These are phyloP conservation scores for Psophocarpus tetragonolobus DNA, from an alignment of 306 rosid species.

Conservation along the genomic window DNA sequence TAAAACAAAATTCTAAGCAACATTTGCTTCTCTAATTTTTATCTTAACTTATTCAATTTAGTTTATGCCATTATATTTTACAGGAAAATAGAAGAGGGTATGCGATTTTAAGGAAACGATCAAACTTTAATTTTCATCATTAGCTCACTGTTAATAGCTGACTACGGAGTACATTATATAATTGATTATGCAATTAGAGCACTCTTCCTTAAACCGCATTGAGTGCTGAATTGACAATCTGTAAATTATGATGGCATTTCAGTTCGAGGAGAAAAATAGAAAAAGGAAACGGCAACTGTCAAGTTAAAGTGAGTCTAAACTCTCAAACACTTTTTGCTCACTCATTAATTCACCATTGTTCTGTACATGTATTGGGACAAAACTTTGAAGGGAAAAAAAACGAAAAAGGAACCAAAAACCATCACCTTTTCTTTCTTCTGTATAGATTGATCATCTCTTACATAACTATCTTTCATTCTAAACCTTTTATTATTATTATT, in stretches of 20 bases:
- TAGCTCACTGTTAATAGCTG: not conserved
- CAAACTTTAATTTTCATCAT: not conserved
- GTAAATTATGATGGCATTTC: not conserved
- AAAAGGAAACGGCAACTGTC: not conserved
- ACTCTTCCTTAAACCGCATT: not conserved
- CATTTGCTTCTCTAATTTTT: not conserved
- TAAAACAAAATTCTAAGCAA: not conserved
- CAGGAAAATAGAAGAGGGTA: not conserved
- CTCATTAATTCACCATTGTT: conserved; percentile 29
- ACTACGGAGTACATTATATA: not conserved
- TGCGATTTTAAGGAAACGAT: not conserved
- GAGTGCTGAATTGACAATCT: not conserved
- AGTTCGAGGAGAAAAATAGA: not conserved
- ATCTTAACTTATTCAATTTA: not conserved
- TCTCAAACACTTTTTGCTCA: not conserved
- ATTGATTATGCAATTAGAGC: not conserved
- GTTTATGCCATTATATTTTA: not conserved
- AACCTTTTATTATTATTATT: not conserved
- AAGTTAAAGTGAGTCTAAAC: not conserved
- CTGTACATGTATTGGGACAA: conserved; percentile 45
- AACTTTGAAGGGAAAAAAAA: not conserved
- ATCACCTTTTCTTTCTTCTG: not conserved
- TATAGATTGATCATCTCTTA: conserved; percentile 1
- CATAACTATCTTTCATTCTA: conserved; percentile 13
- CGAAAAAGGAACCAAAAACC: not conserved